These are phyloP conservation scores for Parmales sp. DNA, from an alignment of 108 stramenopile genomes.

Conservation along the genomic window DNA sequence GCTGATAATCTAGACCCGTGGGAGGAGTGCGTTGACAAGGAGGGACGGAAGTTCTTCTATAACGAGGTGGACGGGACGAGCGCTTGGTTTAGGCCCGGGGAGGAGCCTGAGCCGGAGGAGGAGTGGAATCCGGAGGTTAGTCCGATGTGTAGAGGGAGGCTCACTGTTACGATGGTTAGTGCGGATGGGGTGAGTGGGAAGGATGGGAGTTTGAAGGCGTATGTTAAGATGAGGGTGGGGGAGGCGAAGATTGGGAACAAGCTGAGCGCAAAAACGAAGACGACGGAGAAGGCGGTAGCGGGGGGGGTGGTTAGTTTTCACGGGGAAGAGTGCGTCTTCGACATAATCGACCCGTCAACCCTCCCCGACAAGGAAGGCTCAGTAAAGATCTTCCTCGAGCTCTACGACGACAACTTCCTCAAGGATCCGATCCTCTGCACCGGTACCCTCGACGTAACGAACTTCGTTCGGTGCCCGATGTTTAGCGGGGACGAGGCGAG, in stretches of 20 bases:
- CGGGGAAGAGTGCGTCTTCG: not conserved
- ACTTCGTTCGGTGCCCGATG: not conserved
- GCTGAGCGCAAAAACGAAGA: not conserved
- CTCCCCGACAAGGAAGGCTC: not conserved
- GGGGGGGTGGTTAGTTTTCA: not conserved
- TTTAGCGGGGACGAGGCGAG: not conserved
- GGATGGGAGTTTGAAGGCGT: not conserved
- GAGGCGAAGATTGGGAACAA: not conserved
- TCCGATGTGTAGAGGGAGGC: not conserved
- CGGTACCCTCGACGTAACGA: not conserved
- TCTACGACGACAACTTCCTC: not conserved
- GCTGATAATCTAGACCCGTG: not conserved
- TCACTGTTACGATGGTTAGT: not conserved
- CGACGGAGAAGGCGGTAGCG: not conserved
- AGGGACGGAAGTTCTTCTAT: not conserved
- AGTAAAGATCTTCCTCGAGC: not conserved
- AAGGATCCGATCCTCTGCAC: constrained; percentile 2
- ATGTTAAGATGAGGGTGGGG: not conserved
- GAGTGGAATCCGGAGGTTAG: not conserved
- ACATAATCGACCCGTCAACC: not conserved
- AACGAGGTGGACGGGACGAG: not conserved
- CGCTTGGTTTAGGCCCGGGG: not conserved
- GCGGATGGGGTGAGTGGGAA: not conserved
- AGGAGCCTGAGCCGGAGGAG: not conserved
- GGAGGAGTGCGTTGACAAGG: constrained; percentile 1